phyloP scores from a whole-genome alignment of 768 basidiomycete species.

The Hemileccinum impolitum region DNA sequence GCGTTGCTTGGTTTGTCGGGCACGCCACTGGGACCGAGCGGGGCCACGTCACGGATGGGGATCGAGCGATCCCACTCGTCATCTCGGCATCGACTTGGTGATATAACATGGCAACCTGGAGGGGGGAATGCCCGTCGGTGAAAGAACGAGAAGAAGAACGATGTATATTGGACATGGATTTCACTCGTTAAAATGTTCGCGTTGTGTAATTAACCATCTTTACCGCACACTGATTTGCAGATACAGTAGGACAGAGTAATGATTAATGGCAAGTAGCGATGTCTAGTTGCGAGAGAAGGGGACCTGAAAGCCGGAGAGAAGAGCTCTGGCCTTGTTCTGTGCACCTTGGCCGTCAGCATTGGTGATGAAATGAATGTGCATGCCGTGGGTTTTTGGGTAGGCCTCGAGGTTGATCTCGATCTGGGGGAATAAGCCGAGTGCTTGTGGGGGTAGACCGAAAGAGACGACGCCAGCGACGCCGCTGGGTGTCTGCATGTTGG shows the following conservation, averaged over 20 bases:
- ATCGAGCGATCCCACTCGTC: conserved; percentile 37
- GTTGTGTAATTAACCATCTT: background rate
- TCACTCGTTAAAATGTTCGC: background rate
- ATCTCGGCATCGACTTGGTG: conserved; percentile 54
- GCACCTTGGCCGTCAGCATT: conserved; percentile 86
- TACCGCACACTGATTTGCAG: conserved; percentile 30
- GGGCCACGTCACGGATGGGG: conserved; percentile 27
- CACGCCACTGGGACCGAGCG: conserved; percentile 14
- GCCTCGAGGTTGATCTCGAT: conserved; percentile 92
- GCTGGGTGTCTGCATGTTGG: conserved; percentile 67
- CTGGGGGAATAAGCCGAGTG: conserved; percentile 92
- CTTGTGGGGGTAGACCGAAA: conserved; percentile 79
- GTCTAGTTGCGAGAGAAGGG: conserved; percentile 63
- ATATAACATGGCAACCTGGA: conserved; percentile 56
- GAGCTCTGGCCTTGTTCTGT: conserved; percentile 80
- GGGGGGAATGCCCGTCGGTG: conserved; percentile 18
- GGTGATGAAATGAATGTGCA: conserved; percentile 94
- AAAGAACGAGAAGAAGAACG: background rate
- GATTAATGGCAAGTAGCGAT: conserved; percentile 1
- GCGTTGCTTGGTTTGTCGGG: conserved; percentile 29
- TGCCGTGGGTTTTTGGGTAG: conserved; percentile 82
- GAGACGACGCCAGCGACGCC: conserved; percentile 85
- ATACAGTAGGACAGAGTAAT: conserved; percentile 28
- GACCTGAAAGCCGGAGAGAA: conserved; percentile 89
- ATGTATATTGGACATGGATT: background rate